Base-by-base conservation (phyloP, 2,329 filamentous ascomycete species). In the Fusarium sp. region DNA sequence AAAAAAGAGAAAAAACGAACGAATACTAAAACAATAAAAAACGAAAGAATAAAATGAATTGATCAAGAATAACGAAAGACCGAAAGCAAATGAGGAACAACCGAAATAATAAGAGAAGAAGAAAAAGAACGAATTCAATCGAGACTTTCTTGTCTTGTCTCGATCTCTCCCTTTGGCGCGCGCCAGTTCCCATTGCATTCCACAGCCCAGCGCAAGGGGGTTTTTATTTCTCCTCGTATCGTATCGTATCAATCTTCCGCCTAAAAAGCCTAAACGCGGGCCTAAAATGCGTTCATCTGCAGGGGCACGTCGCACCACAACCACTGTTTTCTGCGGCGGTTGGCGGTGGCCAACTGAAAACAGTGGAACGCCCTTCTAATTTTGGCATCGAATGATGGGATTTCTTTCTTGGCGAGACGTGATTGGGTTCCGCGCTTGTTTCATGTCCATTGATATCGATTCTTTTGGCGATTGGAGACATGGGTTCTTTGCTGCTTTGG, bases 271-370 rank as follows among this genome's bases (percentile, higher is more conserved):
- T 47, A 48, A 60, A 63, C 41, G 54, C 62, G 28, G 38, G 28
- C 47, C 41, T 26, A 28, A 14, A 34, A 67, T 68, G 34, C 26
- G 34, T 55, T 41, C 34, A n/a, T 39, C 34, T 55, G 66, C 75
- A 77, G 75, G 75, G 75, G 75, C 58, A 26, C 66, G 75, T 77
- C 75, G 74, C 75, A 77, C 75, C 66, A 77, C 71, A 66, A 70
- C 70, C 65, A 56, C 64, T 69, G 51, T 58, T 71, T 67, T 72
- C 47, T 67, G 44, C 45, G 38, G 54, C 60, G 68, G 59, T 48
- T 66, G 44, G 51, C 70, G 70, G 71, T 74, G 72, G 54, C 50
- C 60, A 74, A 68, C 71, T 74, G 72, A 67, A 68, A 50, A 47
- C 55, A 67, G 62, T 68, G 65, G 63, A 68, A 30, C 24, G 13